These are phyloP conservation scores for Conticribra weissflogii DNA, from an alignment of 108 stramenopile genomes.

Conservation along the genomic window DNA sequence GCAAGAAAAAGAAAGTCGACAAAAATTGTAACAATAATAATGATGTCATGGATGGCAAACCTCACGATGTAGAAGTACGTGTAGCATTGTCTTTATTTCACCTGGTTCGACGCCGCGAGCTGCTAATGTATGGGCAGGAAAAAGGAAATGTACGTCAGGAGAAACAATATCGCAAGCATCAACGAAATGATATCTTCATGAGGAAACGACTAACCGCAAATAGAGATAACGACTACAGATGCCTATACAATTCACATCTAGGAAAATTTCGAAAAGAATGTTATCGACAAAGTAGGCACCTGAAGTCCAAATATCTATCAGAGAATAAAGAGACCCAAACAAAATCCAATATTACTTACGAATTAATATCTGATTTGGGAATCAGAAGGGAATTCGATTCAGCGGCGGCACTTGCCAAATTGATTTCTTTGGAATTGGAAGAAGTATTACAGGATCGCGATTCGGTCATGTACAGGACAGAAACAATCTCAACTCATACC, in stretches of 20 bases:
- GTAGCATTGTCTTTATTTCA: slow-evolving; percentile 64
- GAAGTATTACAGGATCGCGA: slow-evolving; percentile 14
- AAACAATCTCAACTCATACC: slow-evolving; percentile 14
- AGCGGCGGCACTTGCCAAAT: slow-evolving; percentile 53
- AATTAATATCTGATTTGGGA: slow-evolving; percentile 65
- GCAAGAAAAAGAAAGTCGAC: not conserved
- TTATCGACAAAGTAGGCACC: not conserved
- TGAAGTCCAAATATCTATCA: not conserved
- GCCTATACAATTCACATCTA: too few relatives aligned
- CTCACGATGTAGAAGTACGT: slow-evolving; percentile 74
- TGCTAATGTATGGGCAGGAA: not conserved
- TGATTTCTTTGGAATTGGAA: slow-evolving; percentile 43
- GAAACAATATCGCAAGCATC: not conserved
- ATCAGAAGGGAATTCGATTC: slow-evolving; percentile 51
- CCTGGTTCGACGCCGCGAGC: not conserved
- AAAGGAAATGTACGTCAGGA: not conserved
- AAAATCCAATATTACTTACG: slow-evolving; percentile 9
- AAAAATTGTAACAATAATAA: slow-evolving; percentile 12
- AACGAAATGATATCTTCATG: not conserved
- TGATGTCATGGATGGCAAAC: slow-evolving; percentile 55
- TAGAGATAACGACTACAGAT: too few relatives aligned
- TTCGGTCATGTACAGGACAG: not conserved
- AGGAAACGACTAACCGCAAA: too few relatives aligned
- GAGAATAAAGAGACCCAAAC: not conserved
- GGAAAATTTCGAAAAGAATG: too few relatives aligned